Conservation (phyloP, 1,284 basidiomycete species). For the Tilletia indica region DNA sequence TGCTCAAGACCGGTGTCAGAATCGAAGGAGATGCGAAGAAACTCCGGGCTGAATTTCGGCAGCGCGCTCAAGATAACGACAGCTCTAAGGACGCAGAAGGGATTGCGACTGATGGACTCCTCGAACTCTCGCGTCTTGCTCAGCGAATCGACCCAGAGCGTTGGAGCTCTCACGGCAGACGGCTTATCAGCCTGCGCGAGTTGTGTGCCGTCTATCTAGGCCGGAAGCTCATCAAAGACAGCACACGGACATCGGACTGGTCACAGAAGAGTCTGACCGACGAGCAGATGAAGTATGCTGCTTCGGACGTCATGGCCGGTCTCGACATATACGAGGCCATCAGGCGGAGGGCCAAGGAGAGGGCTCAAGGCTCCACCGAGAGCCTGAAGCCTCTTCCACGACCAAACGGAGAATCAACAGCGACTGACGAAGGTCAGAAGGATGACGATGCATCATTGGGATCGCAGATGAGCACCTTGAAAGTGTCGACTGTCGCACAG, state of each 20-base stretch:
- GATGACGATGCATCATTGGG: too few species aligned
- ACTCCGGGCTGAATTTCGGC: slow-evolving; percentile 37
- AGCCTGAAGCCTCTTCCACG: too few species aligned
- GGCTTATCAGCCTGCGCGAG: slow-evolving; percentile 40
- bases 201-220: slow-evolving; percentile 38
- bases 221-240: slow-evolving; percentile 33
- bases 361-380: neutral
- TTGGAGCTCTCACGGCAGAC: slow-evolving; percentile 23
- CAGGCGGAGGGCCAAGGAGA: neutral
- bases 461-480: too few species aligned
- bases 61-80: neutral
- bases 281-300: slow-evolving; percentile 43
- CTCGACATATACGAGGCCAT: slow-evolving; percentile 41
- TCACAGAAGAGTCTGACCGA: slow-evolving; percentile 26
- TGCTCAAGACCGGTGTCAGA: slow-evolving; percentile 44
- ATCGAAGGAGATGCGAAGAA: slow-evolving; percentile 42
- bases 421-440: too few species aligned
- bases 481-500: too few species aligned
- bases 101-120: slow-evolving; percentile 28
- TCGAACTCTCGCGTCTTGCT: slow-evolving; percentile 39
- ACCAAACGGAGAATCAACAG: too few species aligned
- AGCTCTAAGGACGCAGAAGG: neutral
- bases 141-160: slow-evolving; percentile 29
- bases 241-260: slow-evolving; percentile 38
- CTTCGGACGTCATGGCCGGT: slow-evolving; percentile 40